phyloP scores from a whole-genome alignment of 139 green algal species.

The Mychonastes homosphaera region DNA sequence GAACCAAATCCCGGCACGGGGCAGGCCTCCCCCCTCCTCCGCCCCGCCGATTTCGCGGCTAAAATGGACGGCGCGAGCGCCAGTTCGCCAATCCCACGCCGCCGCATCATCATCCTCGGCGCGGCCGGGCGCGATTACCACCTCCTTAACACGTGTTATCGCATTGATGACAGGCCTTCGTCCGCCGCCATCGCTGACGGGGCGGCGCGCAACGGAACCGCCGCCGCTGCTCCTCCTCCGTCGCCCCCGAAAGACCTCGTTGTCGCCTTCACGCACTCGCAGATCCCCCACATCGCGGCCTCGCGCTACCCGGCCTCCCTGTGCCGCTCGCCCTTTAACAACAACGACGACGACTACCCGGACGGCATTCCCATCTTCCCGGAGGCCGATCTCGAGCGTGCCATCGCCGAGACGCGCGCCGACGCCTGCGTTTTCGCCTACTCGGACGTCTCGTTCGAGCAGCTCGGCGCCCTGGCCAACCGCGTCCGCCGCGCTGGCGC shows the following conservation, averaged over 20 bases:
- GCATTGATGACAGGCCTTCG: no score
- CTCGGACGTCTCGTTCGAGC: neutral
- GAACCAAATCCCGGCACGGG: no score
- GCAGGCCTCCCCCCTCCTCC: no score
- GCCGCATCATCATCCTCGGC: constrained; percentile 19
- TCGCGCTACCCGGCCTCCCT: constrained; percentile 20
- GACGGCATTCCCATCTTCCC: constrained; percentile 20
- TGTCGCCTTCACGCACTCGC: constrained; percentile 34
- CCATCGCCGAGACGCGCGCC: neutral
- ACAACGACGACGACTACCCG: no score
- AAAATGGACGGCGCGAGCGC: no score
- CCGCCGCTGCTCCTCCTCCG: no score
- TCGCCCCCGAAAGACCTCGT: no score
- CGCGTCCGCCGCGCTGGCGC: constrained; percentile 28
- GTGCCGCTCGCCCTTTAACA: constrained; percentile 7
- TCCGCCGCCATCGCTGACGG: no score
- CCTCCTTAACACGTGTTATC: constrained; percentile 28
- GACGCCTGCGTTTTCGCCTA: constrained; percentile 8
- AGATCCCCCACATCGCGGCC: constrained; percentile 34
- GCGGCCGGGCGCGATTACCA: constrained; percentile 34
- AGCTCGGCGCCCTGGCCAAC: constrained; percentile 19
- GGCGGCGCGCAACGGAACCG: no score
- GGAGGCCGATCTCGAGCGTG: constrained; percentile 1
- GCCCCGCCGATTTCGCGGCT: no score
- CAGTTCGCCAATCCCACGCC: no score